Evolutionary conservation across 2,329 filamentous ascomycete species (phyloP).

Genomic region (Colletotrichum cuscutae): DNA sequence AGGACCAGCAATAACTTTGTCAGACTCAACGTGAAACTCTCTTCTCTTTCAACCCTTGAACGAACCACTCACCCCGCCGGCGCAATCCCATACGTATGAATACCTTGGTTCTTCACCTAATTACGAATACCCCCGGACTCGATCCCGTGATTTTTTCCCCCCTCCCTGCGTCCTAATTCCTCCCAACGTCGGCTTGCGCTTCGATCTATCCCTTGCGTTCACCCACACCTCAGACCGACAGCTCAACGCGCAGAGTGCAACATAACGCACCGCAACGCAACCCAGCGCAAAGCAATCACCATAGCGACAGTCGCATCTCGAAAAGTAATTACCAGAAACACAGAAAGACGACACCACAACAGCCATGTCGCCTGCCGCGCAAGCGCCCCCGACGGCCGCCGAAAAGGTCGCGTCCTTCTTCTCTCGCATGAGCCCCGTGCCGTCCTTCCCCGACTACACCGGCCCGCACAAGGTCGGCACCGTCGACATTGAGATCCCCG

Average conservation of each 20-base stretch:
- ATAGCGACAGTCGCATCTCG: neutral
- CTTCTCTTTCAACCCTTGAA: neutral
- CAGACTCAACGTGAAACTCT: neutral
- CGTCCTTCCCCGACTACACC: slow-evolving; percentile 78
- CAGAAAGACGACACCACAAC: neutral
- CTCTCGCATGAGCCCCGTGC: slow-evolving; percentile 73
- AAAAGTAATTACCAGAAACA: neutral
- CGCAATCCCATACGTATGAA: neutral
- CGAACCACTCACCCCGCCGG: neutral
- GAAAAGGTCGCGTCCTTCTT: slow-evolving; percentile 58
- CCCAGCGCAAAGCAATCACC: neutral
- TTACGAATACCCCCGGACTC: neutral
- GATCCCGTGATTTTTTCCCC: slow-evolving; percentile 1
- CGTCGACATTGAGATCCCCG: slow-evolving; percentile 82
- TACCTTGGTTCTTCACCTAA: neutral
- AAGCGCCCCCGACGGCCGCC: slow-evolving; percentile 35
- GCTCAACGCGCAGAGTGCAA: neutral
- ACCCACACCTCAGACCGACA: neutral
- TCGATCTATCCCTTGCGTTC: neutral
- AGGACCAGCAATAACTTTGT: neutral
- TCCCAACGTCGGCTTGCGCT: slow-evolving; percentile 18
- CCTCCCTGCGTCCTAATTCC: neutral
- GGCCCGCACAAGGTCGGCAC: slow-evolving; percentile 84
- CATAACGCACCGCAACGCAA: neutral
- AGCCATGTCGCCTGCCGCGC: slow-evolving; percentile 25